A percentile compares a stretch with the other conserved stretches of the same genome.
Evolutionary conservation across 495 filamentous ascomycete genomes (phyloP).

Genomic region (Lophiotrema nucula): DNA sequence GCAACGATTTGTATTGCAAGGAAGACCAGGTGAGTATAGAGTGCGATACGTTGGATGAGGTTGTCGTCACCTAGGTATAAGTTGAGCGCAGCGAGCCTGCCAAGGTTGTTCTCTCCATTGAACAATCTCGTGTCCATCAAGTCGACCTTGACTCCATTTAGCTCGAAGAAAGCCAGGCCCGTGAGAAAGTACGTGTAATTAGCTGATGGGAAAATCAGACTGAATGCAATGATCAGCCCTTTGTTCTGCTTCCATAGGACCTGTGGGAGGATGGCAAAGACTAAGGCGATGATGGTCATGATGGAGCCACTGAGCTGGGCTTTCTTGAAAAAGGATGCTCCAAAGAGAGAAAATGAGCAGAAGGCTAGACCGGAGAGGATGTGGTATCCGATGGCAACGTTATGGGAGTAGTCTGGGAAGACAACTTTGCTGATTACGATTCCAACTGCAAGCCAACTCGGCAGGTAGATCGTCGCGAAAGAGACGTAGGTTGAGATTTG

Average conservation of each 20-base stretch:
- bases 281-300: conserved; percentile 58
- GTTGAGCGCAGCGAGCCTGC: too few relatives aligned
- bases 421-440: conserved; percentile 61
- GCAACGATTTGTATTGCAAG: conserved; percentile 68
- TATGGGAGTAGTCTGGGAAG: conserved; percentile 59
- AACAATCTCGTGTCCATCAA: conserved; percentile 52
- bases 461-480: conserved; percentile 65
- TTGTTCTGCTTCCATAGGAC: conserved; percentile 50
- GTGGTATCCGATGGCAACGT: conserved; percentile 61
- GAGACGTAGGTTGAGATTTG: conserved; percentile 66
- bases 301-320: conserved; percentile 77
- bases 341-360: conserved; percentile 67
- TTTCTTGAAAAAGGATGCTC: conserved; percentile 71
- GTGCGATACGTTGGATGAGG: conserved; percentile 46
- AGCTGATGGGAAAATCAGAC: conserved; percentile 71
- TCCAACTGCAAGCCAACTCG: conserved; percentile 67
- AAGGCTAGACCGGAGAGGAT: conserved; percentile 66
- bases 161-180: conserved; percentile 52
- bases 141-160: conserved; percentile 46
- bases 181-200: conserved; percentile 76
- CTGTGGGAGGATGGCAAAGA: conserved; percentile 70
- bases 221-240: conserved; percentile 56
- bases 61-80: neutral
- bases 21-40: conserved; percentile 67
- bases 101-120: too few relatives aligned